These are phyloP conservation scores for Chrysophaeum taylorii DNA, from an alignment of 352 stramenopile species.

Conservation along the genomic window DNA sequence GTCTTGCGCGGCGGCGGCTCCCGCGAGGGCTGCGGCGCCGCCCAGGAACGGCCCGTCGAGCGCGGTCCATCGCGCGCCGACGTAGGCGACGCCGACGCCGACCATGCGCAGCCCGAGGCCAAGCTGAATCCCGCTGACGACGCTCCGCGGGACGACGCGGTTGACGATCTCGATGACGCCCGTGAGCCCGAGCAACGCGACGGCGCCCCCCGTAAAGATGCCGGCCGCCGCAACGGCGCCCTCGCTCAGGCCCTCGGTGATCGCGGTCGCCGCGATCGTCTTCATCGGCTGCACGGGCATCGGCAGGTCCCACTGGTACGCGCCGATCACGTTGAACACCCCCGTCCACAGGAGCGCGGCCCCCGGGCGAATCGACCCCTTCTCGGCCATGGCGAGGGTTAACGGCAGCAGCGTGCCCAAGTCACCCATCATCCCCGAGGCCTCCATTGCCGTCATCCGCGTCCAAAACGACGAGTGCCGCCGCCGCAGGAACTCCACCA, in stretches of 20 bases:
- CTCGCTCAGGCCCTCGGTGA: conserved; percentile 59
- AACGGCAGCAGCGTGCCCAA: conserved; percentile 81
- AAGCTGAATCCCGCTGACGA: conserved; percentile 78
- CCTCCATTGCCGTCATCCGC: conserved; percentile 48
- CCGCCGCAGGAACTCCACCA: background rate
- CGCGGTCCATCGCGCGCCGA: conserved; percentile 28
- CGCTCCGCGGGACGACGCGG: conserved; percentile 64
- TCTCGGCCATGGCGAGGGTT: conserved; percentile 70
- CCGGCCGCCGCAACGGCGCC: conserved; percentile 65
- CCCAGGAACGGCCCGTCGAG: conserved; percentile 46
- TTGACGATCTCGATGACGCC: conserved; percentile 76
- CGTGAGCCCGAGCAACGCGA: conserved; percentile 62
- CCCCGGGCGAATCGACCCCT: conserved; percentile 68
- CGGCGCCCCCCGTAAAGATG: conserved; percentile 58
- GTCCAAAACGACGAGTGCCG: background rate
- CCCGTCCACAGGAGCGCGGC: conserved; percentile 79
- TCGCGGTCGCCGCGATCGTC: conserved; percentile 72
- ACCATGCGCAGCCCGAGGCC: conserved; percentile 73
- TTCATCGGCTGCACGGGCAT: conserved; percentile 93
- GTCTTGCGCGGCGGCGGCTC: conserved; percentile 35
- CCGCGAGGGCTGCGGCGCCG: conserved; percentile 46
- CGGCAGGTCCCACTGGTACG: conserved; percentile 70
- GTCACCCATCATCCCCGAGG: conserved; percentile 77
- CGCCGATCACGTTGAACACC: conserved; percentile 66
- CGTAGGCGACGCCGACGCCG: conserved; percentile 58